These are phyloP conservation scores for Fagopyrum tataricum DNA, from an alignment of 148 eudicot species.

Conservation along the genomic window DNA sequence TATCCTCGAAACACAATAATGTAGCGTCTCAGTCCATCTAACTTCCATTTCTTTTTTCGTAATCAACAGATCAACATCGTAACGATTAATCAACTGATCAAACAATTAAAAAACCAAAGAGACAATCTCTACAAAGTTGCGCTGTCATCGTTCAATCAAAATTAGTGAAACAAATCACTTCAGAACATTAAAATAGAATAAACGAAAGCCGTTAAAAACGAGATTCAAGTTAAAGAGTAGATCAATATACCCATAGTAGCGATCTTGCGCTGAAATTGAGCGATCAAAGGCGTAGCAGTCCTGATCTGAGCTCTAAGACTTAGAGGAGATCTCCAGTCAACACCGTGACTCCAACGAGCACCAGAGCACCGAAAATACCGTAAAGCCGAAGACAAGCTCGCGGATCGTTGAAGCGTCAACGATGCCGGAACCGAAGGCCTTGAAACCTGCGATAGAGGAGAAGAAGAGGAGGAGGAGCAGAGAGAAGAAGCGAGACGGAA, in stretches of 20 bases:
- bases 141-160: background rate
- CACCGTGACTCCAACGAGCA: constrained; percentile 60
- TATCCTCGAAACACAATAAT: background rate
- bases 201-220: background rate
- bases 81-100: too few relatives aligned
- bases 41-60: background rate
- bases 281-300: constrained; percentile 40
- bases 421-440: constrained; percentile 25
- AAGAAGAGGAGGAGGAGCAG: constrained; percentile 16
- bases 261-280: constrained; percentile 55
- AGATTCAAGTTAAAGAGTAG: background rate
- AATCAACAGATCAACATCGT: background rate
- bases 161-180: background rate
- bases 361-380: constrained; percentile 36
- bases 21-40: background rate
- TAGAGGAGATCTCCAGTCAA: constrained; percentile 51
- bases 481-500: constrained; percentile 31
- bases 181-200: background rate
- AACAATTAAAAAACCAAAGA: too few relatives aligned
- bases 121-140: too few relatives aligned
- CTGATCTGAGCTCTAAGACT: constrained; percentile 55
- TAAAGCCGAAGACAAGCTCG: constrained; percentile 27
- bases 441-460: background rate
- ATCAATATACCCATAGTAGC: constrained; percentile 66
- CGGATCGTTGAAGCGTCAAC: constrained; percentile 21